Percentiles rank a stretch among this genome's conserved stretches.
Conservation (phyloP, 495 filamentous ascomycete species). For the Penicillium desertorum region DNA sequence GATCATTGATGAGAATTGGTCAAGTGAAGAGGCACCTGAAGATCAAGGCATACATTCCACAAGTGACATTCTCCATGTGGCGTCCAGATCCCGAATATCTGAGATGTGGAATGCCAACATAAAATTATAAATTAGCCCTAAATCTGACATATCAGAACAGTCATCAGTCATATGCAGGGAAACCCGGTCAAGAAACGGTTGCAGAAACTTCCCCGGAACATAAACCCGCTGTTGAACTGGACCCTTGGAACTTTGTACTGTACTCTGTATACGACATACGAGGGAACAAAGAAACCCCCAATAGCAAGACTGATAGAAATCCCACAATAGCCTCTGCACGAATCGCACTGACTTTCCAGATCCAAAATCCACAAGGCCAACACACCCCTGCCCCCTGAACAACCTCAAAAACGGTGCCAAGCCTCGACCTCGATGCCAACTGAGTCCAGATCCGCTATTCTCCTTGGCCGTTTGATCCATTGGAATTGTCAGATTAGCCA, state of each 20-base stretch:
- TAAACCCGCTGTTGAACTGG: neutral
- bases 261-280: neutral
- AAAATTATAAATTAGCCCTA: neutral
- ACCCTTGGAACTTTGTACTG: neutral
- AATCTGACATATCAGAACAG: conserved; percentile 2
- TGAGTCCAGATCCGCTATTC: conserved; percentile 23
- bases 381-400: conserved; percentile 18
- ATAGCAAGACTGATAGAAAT: neutral
- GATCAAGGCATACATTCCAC: conserved; percentile 13
- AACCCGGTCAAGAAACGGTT: neutral
- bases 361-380: neutral
- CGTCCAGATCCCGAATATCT: conserved; percentile 4
- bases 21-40: neutral
- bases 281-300: conserved; percentile 1
- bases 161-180: neutral
- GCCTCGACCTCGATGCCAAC: conserved; percentile 10
- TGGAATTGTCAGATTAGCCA: conserved; percentile 2
- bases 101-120: conserved; percentile 2
- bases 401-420: conserved; percentile 28
- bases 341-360: conserved; percentile 1
- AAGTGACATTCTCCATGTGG: conserved; percentile 5
- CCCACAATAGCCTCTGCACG: neutral
- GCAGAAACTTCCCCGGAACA: conserved; percentile 9
- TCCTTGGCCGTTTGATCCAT: conserved; percentile 12
- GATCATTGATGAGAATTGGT: neutral